A percentile compares a stretch with the other conserved stretches of the same genome.
phyloP scores from a whole-genome alignment of 768 basidiomycete species.

The Podaxis carcinomalis region DNA sequence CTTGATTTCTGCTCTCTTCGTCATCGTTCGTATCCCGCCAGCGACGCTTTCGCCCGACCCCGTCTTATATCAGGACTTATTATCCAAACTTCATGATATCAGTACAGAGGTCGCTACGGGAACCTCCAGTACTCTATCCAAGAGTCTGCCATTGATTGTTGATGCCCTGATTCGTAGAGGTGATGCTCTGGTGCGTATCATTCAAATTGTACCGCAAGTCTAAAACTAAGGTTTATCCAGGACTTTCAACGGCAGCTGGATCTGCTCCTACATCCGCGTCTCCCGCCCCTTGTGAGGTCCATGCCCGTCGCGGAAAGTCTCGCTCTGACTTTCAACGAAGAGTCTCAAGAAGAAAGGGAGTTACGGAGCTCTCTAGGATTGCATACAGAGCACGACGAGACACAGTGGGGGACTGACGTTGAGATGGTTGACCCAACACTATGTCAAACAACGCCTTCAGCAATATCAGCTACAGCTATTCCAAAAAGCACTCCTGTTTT shows the following conservation, averaged over 20 bases:
- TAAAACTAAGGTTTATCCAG: neutral
- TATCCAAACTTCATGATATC: constrained; percentile 40
- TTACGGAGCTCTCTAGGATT: constrained; percentile 39
- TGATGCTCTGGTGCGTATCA: constrained; percentile 24
- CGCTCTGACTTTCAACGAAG: constrained; percentile 58
- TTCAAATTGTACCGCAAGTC: neutral
- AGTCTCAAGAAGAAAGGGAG: constrained; percentile 57
- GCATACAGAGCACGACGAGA: constrained; percentile 10
- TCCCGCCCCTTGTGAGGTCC: constrained; percentile 70
- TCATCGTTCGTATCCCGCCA: constrained; percentile 51
- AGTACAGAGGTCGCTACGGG: constrained; percentile 49
- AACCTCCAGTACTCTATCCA: constrained; percentile 56
- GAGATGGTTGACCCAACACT: neutral
- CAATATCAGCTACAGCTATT: neutral
- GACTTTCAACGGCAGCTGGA: constrained; percentile 42
- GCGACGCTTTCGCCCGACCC: constrained; percentile 51
- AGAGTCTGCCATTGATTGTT: constrained; percentile 53
- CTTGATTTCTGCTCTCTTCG: constrained; percentile 51
- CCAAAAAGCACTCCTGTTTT: neutral
- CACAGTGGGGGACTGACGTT: neutral
- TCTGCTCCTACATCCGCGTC: constrained; percentile 70
- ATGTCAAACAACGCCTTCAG: neutral
- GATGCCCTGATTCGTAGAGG: constrained; percentile 27
- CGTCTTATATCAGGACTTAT: constrained; percentile 41
- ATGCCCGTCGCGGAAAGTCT: constrained; percentile 60